A percentile compares a stretch with the other conserved stretches of the same genome.
Conservation (phyloP, 176 grass and related monocot species). For the Dendrocalamus sinicus region DNA sequence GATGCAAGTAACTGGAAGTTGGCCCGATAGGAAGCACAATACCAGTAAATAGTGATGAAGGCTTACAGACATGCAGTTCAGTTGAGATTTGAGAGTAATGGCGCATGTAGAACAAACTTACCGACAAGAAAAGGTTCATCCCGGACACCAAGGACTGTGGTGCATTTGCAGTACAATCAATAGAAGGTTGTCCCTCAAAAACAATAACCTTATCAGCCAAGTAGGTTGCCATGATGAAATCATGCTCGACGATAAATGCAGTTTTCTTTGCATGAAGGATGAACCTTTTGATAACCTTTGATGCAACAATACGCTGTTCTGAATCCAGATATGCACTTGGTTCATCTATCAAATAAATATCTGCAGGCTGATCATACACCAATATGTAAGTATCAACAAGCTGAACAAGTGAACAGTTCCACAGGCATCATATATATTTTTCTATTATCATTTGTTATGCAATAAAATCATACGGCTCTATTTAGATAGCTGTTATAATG, state of each 20-base stretch:
- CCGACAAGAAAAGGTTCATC: conserved; percentile 52
- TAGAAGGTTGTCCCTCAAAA: conserved; percentile 75
- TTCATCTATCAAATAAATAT: conserved; percentile 94
- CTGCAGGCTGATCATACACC: conserved; percentile 62
- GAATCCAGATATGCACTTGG: conserved; percentile 93
- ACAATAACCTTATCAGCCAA: conserved; percentile 90
- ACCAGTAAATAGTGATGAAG: no score
- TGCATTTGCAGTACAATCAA: conserved; percentile 73
- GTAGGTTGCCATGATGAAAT: conserved; percentile 96
- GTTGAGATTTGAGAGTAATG: no score
- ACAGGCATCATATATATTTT: no score
- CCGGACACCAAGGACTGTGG: conserved; percentile 82
- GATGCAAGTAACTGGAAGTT: no score
- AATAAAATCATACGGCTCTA: no score
- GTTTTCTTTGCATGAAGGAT: conserved; percentile 94
- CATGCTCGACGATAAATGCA: conserved; percentile 92
- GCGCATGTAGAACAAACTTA: no score
- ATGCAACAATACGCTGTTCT: conserved; percentile 79
- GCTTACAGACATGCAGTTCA: no score
- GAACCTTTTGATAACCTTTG: conserved; percentile 63
- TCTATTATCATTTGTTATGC: no score
- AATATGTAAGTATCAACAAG: conserved; percentile 31
- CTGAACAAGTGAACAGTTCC: not conserved
- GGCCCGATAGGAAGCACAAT: no score
- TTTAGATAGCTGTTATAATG: no score